phyloP scores from a whole-genome alignment of 1,284 basidiomycete genomes.

The Trichosporon faecale region DNA sequence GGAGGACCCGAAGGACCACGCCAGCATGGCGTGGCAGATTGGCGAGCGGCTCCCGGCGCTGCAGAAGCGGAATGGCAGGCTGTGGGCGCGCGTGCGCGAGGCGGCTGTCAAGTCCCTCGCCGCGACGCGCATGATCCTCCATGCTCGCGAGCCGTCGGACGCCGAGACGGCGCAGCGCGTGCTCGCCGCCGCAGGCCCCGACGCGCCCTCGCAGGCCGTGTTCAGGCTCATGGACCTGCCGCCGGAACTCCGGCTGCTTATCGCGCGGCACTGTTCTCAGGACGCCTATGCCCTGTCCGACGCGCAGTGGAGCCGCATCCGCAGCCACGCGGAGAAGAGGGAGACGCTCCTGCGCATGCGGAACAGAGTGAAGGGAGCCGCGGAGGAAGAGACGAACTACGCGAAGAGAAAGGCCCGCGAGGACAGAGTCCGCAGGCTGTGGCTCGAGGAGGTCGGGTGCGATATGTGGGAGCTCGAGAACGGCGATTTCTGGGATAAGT shows the following conservation, averaged over 20 bases:
- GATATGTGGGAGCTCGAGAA: conserved; percentile 42
- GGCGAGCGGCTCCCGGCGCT: conserved; percentile 32
- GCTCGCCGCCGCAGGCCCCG: conserved; percentile 18
- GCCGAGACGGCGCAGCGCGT: conserved; percentile 28
- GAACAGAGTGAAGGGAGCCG: conserved; percentile 11
- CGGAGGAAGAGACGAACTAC: conserved; percentile 22
- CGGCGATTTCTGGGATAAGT: conserved; percentile 16
- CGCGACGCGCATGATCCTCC: conserved; percentile 40
- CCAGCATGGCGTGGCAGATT: conserved; percentile 26
- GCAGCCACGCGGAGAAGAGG: conserved; percentile 32
- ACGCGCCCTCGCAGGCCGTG: background rate
- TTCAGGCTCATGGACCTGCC: conserved; percentile 45
- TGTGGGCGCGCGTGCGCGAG: conserved; percentile 31
- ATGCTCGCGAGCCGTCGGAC: conserved; percentile 28
- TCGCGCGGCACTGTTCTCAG: conserved; percentile 35
- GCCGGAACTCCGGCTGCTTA: conserved; percentile 37
- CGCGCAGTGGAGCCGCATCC: conserved; percentile 36
- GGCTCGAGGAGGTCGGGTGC: conserved; percentile 36
- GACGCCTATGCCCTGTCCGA: conserved; percentile 41
- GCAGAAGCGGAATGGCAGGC: conserved; percentile 39
- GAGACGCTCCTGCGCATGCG: conserved; percentile 21
- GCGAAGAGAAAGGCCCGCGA: conserved; percentile 20
- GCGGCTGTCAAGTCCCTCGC: conserved; percentile 32
- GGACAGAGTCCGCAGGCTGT: conserved; percentile 32
- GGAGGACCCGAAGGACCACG: conserved; percentile 14